Evolutionary conservation across 768 basidiomycete species (phyloP), one percentile per base, ranked within the genome.

Genomic region (Leccinum subgranulosum): DNA sequence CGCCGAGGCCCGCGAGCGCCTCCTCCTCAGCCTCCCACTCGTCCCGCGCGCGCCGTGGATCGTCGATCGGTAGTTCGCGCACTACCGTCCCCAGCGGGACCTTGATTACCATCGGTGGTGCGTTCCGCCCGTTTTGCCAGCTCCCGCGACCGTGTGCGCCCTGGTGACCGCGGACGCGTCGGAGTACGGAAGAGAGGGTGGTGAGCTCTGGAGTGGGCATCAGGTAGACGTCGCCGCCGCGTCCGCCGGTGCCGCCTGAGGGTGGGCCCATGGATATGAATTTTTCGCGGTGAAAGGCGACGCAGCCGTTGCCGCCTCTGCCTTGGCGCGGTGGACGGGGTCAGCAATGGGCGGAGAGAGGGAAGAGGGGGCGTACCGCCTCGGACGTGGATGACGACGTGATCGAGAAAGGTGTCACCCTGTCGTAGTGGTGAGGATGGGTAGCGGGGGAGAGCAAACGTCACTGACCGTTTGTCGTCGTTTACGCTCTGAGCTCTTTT

Each of bases 1-100:
- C 63, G 9, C 66, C 65, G n/a, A 90, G 70, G 5, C 73, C 80
- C 27, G 78, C 72, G 21, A 86, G 64, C 0, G 77, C 74, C 55
- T 85, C 85, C 51, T 85, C 85, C 66, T 91, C 88, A 0, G 81
- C 81, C 69, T 90, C 89, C 81, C 88, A 90, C 63, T 84, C 84
- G 66, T 88, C 84, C 58, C 81, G 80, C 25, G 79, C 75, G 34
- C 87, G 79, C 31, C 86, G 76, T 3, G 84, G 81, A 61, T 92
- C 90, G 47, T 83, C 82, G 49, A 43, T 19, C 80, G 78, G 4
- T 81, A 97, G 76, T 66, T 95, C 87, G 31, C 84, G 82, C 6
- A 98, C 87, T 54, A 98, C 84, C 2, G 96, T 98, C 0, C 96
- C 96, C 0, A 96, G 72, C 0, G 96, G 96, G 0, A 98, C 94